Conservation (phyloP, 2,329 filamentous ascomycete species). For the Beauveria scarabaeidicola region DNA sequence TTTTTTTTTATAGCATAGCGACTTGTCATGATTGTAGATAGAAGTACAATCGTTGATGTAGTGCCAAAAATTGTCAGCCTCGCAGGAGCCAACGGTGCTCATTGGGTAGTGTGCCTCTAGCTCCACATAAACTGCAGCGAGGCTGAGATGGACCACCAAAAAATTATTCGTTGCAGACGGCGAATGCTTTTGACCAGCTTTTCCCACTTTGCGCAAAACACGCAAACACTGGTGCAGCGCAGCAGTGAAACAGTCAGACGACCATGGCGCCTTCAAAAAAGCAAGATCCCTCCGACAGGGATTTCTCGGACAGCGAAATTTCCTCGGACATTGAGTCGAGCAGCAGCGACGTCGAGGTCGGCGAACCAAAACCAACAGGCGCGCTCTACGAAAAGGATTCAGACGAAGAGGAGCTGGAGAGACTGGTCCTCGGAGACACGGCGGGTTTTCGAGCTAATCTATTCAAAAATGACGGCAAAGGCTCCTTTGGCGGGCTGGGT, state of each 20-base stretch:
- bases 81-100: neutral
- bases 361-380: conserved; percentile 14
- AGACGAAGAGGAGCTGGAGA: conserved; percentile 78
- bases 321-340: conserved; percentile 13
- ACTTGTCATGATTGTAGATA: neutral
- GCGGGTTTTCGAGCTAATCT: conserved; percentile 72
- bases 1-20: neutral
- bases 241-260: conserved; percentile 13
- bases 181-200: conserved; percentile 15
- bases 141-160: conserved; percentile 22
- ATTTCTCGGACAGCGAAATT: conserved; percentile 19
- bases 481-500: conserved; percentile 27
- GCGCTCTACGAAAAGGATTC: conserved; percentile 59
- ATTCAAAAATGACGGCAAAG: conserved; percentile 36
- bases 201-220: conserved; percentile 2
- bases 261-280: conserved; percentile 25
- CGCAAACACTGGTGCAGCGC: conserved; percentile 11
- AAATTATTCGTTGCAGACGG: conserved; percentile 22
- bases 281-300: conserved; percentile 23
- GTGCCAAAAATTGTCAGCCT: neutral
- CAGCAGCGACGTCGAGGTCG: conserved; percentile 22
- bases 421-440: conserved; percentile 79
- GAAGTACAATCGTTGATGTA: neutral
- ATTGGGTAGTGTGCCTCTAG: neutral
- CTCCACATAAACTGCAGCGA: conserved; percentile 16